A percentile compares a stretch with the other conserved stretches of the same genome.
These are phyloP conservation scores for Epichloe baconii DNA, from an alignment of 2,329 filamentous ascomycete species.

Conservation along the genomic window DNA sequence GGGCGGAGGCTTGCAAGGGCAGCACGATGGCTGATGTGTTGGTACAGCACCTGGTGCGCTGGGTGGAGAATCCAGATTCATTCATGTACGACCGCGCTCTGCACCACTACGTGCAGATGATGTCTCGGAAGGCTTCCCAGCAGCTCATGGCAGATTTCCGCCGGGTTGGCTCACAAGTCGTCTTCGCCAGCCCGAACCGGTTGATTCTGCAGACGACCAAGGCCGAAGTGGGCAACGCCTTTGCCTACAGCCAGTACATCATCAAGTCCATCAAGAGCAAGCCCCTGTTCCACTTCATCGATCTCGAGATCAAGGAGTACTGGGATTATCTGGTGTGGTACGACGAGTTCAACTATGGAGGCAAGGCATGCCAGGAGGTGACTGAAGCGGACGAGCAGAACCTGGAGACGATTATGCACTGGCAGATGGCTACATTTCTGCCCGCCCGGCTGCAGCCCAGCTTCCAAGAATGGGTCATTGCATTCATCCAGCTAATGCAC, in stretches of 20 bases:
- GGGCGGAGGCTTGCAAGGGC: slow-evolving; percentile 81
- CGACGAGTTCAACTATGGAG: slow-evolving; percentile 97
- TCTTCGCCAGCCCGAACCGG: slow-evolving; percentile 87
- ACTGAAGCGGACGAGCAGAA: slow-evolving; percentile 59
- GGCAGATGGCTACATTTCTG: slow-evolving; percentile 88
- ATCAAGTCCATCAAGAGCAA: slow-evolving; percentile 94
- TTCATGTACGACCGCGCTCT: slow-evolving; percentile 91
- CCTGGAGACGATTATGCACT: slow-evolving; percentile 91
- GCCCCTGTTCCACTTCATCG: slow-evolving; percentile 93
- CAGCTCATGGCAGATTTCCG: slow-evolving; percentile 96
- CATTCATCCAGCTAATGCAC: slow-evolving; percentile 94
- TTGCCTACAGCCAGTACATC: slow-evolving; percentile 93
- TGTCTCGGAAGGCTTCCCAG: slow-evolving; percentile 93
- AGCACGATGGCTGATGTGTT: slow-evolving; percentile 95
- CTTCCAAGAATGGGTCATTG: slow-evolving; percentile 86
- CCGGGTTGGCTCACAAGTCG: slow-evolving; percentile 82
- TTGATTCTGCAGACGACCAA: slow-evolving; percentile 93
- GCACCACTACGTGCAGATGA: slow-evolving; percentile 97
- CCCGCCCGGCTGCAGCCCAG: slow-evolving; percentile 66
- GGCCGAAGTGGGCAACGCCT: slow-evolving; percentile 90
- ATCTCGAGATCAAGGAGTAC: slow-evolving; percentile 94
- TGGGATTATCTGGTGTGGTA: slow-evolving; percentile 99
- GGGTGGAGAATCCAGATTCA: slow-evolving; percentile 87
- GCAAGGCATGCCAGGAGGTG: slow-evolving; percentile 78
- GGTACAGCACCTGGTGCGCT: slow-evolving; percentile 92